Base-by-base conservation (phyloP, 2,329 filamentous ascomycete genomes). In the Ploettnerulaceae sp. region DNA sequence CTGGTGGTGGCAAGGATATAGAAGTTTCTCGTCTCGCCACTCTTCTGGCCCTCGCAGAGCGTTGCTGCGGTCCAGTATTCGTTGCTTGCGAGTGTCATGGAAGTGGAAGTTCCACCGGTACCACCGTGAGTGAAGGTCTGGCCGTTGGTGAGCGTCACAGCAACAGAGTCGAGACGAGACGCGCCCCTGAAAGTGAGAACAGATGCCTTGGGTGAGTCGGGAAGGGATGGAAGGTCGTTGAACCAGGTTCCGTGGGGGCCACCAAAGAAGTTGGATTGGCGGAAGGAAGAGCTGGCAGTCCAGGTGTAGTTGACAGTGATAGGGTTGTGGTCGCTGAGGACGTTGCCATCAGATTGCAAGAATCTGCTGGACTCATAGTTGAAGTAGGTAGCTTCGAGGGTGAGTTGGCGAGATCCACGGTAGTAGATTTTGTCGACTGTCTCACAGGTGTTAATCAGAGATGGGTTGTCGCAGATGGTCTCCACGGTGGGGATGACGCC, bases 321-420 rank as follows among this genome's bases (percentile, higher is more conserved):
- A 1, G 80, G 79, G 62, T 84, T 82, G 59, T 85, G 81, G 60
- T 85, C 81, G 1, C 75, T 76, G 20, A 85, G 67, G 14, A 82
- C 68, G 50, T 61, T 72, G 21, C 77, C 79, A 52, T 80, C 67
- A 3, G 68, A 37, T 59, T 81, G 74, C 11, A 83, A 63, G 66
- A 85, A 86, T 56, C 69, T 70, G 34, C 58, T 56, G 34, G 74
- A 71, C 9, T 72, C 75, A 61, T 85, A 85, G 56, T 66, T 67
- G 60, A 76, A 82, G 17, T 60, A 61, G 1, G 67, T 73, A 0
- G 76, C 75, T 1, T 59, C 53, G 2, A 82, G 67, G 22, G 57
- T 60, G 4, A 79, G 54, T 3, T 72, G 54, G n/a, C 69, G 57
- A 14, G 70, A 71, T 24, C 70, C 69, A 28, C 79, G 74, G 66